Base-by-base conservation (phyloP, 768 basidiomycete genomes). In the Boletellus sp. region DNA sequence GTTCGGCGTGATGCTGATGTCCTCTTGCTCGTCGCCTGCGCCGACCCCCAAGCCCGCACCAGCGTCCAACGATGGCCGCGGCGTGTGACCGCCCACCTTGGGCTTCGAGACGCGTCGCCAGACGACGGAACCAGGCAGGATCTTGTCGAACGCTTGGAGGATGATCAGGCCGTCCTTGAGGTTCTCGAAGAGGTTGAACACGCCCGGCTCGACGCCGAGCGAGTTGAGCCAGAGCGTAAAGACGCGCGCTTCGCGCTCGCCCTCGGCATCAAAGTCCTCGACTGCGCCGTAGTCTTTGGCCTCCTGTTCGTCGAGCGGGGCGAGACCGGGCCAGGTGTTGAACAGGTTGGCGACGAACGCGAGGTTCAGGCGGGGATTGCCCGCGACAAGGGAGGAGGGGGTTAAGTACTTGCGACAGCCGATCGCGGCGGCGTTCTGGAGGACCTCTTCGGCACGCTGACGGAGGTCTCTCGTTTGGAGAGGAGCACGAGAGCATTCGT, bases 221-320 rank as follows among this genome's bases (percentile, higher is more conserved):
- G 91, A 94, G 75, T 99, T 99, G 53, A 99, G 78, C 96, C 96
- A 99, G 17, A 99, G 81, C 0, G 89, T 99, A 67, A 99, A 99
- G 26, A 94, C 96, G 33, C 95, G 84, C 5, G 96, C 96, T 69
- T 98, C 96, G 41, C 96, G 85, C 68, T 99, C 96, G 52, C 96
- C 96, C 68, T 99, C 96, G 1, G 95, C 96, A 54, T 99, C 96
- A 60, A 99, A 99, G 72, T 98, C 96, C 62, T 97, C 95, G 32
- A 99, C 80, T 0, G 75, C 81, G 20, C 90, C 89, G 52, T 90
- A 90, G 58, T 90, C 88, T 54, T 95, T 93, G 5, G 88, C 88
- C 66, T 97, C 94, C 64, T 92, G 81, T 62, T 94, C 93, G 63
- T 95, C 94, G 39, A 98, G 80, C 2, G 95, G 95, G 53, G 81